Evolutionary conservation across 2,329 filamentous ascomycete genomes (phyloP), one percentile per base, ranked within the genome.

Genomic region (Pseudopithomyces chartarum): DNA sequence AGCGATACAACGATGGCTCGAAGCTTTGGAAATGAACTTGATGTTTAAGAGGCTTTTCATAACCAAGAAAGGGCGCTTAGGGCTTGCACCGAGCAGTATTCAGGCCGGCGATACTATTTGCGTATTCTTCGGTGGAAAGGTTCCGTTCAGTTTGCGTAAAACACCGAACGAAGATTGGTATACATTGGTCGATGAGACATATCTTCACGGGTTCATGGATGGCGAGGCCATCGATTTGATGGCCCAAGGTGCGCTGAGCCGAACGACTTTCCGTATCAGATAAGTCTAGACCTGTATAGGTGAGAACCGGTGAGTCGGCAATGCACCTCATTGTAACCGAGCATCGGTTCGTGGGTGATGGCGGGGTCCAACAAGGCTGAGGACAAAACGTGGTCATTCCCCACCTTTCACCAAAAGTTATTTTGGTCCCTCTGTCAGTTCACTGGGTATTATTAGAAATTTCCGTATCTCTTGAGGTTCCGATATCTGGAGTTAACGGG

Each of bases 201-300:
- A 48, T 48, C 45, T 48, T 32, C 45, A 48, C 15, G 45, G 45
- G 10, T 48, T 48, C 15, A 48, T 48, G 45, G 45, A 48, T 32
- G 45, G 45, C 13, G n/a, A 34, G 26, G 45, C 45, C 5, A 29
- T 48, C 26, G 45, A 29, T 11, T 29, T 48, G 10, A 26, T 26
- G 45, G 32, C 32, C 26, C 3, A 29, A 34, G 45, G 45, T 15
- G 45, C 10, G 5, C 45, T 48, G 11, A 19, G n/a, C 7, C 15
- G 15, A 26, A 15, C 22, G 15, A 48, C 22, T 6, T 48, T 48
- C 29, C 19, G 45, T 26, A 29, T 48, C n/a, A 48, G 45, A 29
- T 48, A 48, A n/a, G 19, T n/a, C 12, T 5, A 26, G 20, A 7
- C 12, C 5, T 7, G n/a, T 7, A 17, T 20, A 19, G 22, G 17